phyloP scores from a whole-genome alignment of 1,284 basidiomycete species.

The Moesziomyces antarcticus region DNA sequence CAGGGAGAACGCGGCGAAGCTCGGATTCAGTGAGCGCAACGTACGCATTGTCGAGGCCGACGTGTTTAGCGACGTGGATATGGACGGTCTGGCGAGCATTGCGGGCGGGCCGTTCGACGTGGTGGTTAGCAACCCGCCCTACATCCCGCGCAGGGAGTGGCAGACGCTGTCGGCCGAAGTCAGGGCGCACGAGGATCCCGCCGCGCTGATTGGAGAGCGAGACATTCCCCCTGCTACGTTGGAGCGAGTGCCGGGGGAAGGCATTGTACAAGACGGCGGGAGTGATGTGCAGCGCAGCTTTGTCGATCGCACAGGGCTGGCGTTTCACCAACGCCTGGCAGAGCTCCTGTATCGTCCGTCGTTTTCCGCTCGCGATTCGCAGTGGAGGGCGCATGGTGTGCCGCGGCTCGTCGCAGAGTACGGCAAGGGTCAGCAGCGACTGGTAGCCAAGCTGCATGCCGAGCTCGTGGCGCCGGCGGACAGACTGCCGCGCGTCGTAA shows the following conservation, averaged over 20 bases:
- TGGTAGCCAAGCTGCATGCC: slow-evolving; percentile 15
- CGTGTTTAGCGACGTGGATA: slow-evolving; percentile 19
- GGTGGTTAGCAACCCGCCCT: slow-evolving; percentile 41
- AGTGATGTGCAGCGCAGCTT: slow-evolving; percentile 4
- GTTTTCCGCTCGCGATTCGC: slow-evolving; percentile 3
- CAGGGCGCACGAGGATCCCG: slow-evolving; percentile 35
- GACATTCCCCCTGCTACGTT: background rate
- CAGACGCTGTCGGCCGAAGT: slow-evolving; percentile 12
- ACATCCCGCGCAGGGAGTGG: slow-evolving; percentile 41
- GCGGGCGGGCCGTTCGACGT: slow-evolving; percentile 35
- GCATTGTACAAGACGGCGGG: too few species aligned
- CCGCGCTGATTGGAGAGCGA: slow-evolving; percentile 40
- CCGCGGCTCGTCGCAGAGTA: slow-evolving; percentile 40
- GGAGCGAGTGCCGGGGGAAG: too few species aligned
- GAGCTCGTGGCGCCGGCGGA: slow-evolving; percentile 10
- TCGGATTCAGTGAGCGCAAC: slow-evolving; percentile 8
- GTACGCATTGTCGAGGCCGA: slow-evolving; percentile 31
- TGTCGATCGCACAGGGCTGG: slow-evolving; percentile 18
- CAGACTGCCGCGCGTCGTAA: slow-evolving; percentile 10
- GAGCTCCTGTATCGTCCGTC: slow-evolving; percentile 18
- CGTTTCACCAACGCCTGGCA: slow-evolving; percentile 29
- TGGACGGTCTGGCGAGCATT: slow-evolving; percentile 7
- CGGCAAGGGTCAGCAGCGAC: slow-evolving; percentile 34
- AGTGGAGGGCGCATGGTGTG: background rate
- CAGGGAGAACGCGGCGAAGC: slow-evolving; percentile 27